Percentiles rank a stretch among this genome's conserved stretches.
Conservation (phyloP, 148 eudicot species). For the Linanthus parryae region DNA sequence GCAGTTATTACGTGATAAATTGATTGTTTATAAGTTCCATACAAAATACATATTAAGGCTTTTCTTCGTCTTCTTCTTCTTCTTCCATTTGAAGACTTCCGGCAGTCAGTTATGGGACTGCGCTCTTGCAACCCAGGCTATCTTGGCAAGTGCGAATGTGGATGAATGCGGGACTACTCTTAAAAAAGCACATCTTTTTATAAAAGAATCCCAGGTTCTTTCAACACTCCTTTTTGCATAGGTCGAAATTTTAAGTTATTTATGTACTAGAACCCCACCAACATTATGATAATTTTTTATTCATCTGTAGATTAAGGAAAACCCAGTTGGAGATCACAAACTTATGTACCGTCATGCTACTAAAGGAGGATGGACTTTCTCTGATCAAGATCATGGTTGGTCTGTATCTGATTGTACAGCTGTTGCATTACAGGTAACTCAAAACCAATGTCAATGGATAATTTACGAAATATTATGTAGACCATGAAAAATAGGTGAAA, state of each 20-base stretch:
- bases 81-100: slow-evolving; percentile 16
- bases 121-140: slow-evolving; percentile 30
- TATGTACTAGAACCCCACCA: no score
- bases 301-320: slow-evolving; percentile 15
- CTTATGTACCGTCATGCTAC: slow-evolving; percentile 14
- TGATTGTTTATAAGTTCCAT: no score
- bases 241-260: background rate
- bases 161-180: slow-evolving; percentile 25
- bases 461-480: no score
- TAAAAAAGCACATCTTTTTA: slow-evolving; percentile 21
- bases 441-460: no score
- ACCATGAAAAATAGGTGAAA: no score
- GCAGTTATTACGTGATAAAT: no score
- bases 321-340: slow-evolving; percentile 11
- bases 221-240: background rate
- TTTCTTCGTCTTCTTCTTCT: no score
- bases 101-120: slow-evolving; percentile 34
- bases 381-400: slow-evolving; percentile 22
- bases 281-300: background rate
- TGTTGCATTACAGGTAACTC: slow-evolving; percentile 12
- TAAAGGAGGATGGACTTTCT: slow-evolving; percentile 15
- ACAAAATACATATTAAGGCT: no score
- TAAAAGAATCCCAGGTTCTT: slow-evolving; percentile 17
- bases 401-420: slow-evolving; percentile 13
- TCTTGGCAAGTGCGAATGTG: slow-evolving; percentile 20